phyloP scores from a whole-genome alignment of 176 grass and related monocot genomes.

The Carex pumila region DNA sequence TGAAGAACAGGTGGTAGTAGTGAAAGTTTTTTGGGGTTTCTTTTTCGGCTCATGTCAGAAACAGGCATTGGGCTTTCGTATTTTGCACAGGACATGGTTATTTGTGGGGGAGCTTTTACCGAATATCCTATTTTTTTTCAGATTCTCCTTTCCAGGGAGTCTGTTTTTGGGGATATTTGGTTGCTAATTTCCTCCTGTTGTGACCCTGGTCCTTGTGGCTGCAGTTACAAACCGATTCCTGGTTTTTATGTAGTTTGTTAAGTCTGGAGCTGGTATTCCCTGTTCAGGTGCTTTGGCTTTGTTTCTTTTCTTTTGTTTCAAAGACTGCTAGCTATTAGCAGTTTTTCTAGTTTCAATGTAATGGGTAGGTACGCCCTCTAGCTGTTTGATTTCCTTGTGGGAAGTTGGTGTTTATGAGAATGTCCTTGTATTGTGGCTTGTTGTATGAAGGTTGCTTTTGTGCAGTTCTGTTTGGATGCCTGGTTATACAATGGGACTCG shows the following conservation, averaged over 20 bases:
- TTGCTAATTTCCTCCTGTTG: slow-evolving; percentile 40
- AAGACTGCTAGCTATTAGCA: background rate
- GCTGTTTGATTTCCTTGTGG: slow-evolving; percentile 32
- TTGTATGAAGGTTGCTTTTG: slow-evolving; percentile 39
- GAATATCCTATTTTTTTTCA: slow-evolving; percentile 58
- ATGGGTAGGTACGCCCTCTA: slow-evolving; percentile 16
- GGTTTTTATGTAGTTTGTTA: slow-evolving; percentile 43
- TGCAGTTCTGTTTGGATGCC: slow-evolving; percentile 58
- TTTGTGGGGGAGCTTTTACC: slow-evolving; percentile 36
- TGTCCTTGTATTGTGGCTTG: slow-evolving; percentile 17
- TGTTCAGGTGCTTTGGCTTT: slow-evolving; percentile 26
- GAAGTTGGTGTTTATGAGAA: slow-evolving; percentile 22
- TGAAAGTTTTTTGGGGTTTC: slow-evolving; percentile 32
- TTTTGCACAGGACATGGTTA: slow-evolving; percentile 43
- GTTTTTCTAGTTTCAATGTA: slow-evolving; percentile 21
- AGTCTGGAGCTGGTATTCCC: slow-evolving; percentile 39
- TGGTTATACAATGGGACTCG: slow-evolving; percentile 36
- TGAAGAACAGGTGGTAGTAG: slow-evolving; percentile 7
- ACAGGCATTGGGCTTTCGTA: slow-evolving; percentile 41
- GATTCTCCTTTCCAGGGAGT: slow-evolving; percentile 12
- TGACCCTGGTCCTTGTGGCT: slow-evolving; percentile 43
- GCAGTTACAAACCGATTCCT: slow-evolving; percentile 37
- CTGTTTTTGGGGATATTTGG: slow-evolving; percentile 62
- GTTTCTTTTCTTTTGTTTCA: slow-evolving; percentile 10
- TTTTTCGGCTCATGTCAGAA: slow-evolving; percentile 40